These are phyloP conservation scores for Lablab purpureus DNA, from an alignment of 306 rosid species.

Conservation along the genomic window DNA sequence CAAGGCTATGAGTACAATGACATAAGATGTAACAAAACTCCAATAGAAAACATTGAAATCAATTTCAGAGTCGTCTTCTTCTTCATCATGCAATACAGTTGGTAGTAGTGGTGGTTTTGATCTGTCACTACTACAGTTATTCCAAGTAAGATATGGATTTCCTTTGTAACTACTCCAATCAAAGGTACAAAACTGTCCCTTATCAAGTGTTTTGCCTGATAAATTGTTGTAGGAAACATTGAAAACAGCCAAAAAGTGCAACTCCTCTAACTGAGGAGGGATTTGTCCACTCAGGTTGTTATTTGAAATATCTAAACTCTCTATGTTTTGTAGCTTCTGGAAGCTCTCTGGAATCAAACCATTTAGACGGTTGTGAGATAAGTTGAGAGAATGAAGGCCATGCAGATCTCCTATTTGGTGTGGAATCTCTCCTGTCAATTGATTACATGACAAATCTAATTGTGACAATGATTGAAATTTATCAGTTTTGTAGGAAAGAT, in stretches of 20 bases:
- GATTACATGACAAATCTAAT: slow-evolving; percentile 46
- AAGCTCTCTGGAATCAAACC: slow-evolving; percentile 34
- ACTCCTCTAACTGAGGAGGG: slow-evolving; percentile 12
- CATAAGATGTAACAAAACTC: slow-evolving; percentile 29
- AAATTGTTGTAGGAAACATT: slow-evolving; percentile 44
- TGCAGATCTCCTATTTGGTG: background rate
- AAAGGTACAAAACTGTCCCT: slow-evolving; percentile 29
- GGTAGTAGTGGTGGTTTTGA: background rate
- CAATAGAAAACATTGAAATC: slow-evolving; percentile 25
- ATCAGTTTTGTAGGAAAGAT: background rate
- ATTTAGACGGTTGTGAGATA: slow-evolving; percentile 36
- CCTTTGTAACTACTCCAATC: slow-evolving; percentile 23
- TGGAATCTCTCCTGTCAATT: slow-evolving; percentile 36
- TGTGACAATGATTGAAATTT: background rate
- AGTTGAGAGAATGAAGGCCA: slow-evolving; percentile 15
- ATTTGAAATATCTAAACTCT: slow-evolving; percentile 45
- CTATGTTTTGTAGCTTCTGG: background rate
- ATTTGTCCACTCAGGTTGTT: slow-evolving; percentile 41
- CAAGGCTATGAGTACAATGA: background rate
- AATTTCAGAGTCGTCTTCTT: background rate
- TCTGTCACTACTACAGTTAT: background rate
- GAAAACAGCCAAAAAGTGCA: slow-evolving; percentile 3
- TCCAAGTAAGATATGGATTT: slow-evolving; percentile 32
- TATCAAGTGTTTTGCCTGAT: background rate
- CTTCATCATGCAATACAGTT: background rate